Evolutionary conservation across 306 rosid genomes (phyloP).

Genomic region (Cucurbita maxima): DNA sequence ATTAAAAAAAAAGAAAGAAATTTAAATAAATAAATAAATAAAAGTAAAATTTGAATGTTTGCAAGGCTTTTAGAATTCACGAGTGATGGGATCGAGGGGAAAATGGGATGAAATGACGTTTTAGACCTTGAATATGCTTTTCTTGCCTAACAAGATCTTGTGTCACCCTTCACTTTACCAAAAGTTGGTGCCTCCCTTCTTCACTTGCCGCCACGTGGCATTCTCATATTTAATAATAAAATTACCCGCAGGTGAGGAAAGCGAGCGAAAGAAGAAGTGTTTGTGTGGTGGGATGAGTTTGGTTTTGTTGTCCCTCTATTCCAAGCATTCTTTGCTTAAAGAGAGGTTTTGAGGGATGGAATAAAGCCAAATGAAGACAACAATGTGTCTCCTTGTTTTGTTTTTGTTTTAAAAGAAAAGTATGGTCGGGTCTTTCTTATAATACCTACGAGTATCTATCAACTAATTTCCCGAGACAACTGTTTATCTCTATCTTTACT

Average conservation of each 20-base stretch:
- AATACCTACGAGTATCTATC: no score
- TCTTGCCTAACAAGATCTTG: conserved; percentile 54
- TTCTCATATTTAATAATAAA: not conserved
- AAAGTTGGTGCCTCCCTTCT: conserved; percentile 20
- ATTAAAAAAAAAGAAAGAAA: not conserved
- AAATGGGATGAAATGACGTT: not conserved
- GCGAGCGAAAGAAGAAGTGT: conserved; percentile 10
- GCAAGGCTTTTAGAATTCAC: conserved; percentile 5
- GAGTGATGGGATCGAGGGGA: conserved; percentile 8
- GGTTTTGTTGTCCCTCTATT: conserved; percentile 48
- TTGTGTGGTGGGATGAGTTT: conserved; percentile 5
- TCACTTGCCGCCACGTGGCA: conserved; percentile 27
- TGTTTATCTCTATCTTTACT: no score
- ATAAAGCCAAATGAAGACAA: conserved; percentile 45
- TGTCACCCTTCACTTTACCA: conserved; percentile 29
- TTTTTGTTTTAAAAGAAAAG: not conserved
- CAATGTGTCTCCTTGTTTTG: not conserved
- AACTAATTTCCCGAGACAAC: no score
- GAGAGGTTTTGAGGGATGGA: conserved; percentile 46
- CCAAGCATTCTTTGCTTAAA: conserved; percentile 86
- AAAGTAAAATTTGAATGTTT: not conserved
- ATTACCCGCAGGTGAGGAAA: not conserved
- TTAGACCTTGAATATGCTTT: conserved; percentile 73
- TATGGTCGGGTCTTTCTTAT: not conserved
- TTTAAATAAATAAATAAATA: no score